A percentile compares a stretch with the other conserved stretches of the same genome.
Evolutionary conservation across 2,329 filamentous ascomycete genomes (phyloP).

Genomic region (Davidsoniella eucalypti): DNA sequence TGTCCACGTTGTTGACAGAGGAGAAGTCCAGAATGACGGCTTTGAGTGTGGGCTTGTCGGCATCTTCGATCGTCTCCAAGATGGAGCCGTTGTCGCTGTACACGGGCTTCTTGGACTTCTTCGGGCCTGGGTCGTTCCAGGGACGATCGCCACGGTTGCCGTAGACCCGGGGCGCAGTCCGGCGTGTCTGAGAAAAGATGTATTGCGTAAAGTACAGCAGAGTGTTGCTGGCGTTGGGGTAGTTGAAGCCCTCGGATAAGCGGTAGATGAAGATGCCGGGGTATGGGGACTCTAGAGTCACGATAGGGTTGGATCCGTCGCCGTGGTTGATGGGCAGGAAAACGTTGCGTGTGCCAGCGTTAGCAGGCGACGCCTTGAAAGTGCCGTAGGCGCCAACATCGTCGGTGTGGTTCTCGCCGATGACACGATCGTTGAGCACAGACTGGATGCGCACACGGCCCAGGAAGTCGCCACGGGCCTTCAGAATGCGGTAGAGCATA

Average conservation of each 20-base stretch:
- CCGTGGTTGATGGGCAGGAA: conserved; percentile 75
- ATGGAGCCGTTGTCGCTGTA: conserved; percentile 18
- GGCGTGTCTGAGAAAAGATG: conserved; percentile 55
- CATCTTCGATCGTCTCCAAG: conserved; percentile 15
- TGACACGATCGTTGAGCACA: conserved; percentile 57
- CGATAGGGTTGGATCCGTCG: conserved; percentile 80
- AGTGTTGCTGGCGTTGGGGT: conserved; percentile 81
- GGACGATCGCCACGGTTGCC: conserved; percentile 58
- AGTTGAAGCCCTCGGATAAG: conserved; percentile 90
- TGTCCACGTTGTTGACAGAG: conserved; percentile 83
- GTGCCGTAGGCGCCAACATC: conserved; percentile 38
- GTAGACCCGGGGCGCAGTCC: conserved; percentile 56
- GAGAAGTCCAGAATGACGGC: conserved; percentile 92
- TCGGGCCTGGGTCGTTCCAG: conserved; percentile 85
- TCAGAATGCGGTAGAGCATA: conserved; percentile 61
- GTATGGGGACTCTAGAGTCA: conserved; percentile 66
- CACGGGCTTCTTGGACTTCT: conserved; percentile 24
- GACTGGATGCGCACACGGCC: conserved; percentile 71
- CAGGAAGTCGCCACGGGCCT: conserved; percentile 62
- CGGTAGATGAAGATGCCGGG: conserved; percentile 93
- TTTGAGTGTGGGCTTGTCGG: conserved; percentile 53
- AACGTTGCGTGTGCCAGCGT: conserved; percentile 45
- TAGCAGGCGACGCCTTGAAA: conserved; percentile 25
- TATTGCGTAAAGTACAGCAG: conserved; percentile 59
- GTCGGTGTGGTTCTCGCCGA: conserved; percentile 40